phyloP scores from a whole-genome alignment of 257 asterid genomes.

The Misopates orontium region DNA sequence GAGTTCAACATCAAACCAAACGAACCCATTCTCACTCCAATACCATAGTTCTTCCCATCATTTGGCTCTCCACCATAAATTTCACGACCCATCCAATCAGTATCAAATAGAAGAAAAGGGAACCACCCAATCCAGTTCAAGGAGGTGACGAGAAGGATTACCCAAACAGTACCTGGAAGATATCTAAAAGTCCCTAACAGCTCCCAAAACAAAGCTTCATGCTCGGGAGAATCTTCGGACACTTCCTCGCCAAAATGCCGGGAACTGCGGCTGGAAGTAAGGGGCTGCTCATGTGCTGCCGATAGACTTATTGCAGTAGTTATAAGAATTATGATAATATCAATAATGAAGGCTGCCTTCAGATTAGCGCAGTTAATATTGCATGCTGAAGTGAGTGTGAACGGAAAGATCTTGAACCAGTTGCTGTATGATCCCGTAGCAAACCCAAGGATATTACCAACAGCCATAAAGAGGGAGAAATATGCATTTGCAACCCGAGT shows the following conservation, averaged over 20 bases:
- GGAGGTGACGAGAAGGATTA: slow-evolving; percentile 71
- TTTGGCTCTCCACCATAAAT: slow-evolving; percentile 88
- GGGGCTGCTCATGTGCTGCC: slow-evolving; percentile 66
- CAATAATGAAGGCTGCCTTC: slow-evolving; percentile 79
- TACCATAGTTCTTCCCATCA: slow-evolving; percentile 56
- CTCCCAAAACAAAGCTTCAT: slow-evolving; percentile 83
- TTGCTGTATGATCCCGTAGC: slow-evolving; percentile 81
- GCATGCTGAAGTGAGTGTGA: slow-evolving; percentile 71
- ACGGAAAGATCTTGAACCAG: slow-evolving; percentile 82
- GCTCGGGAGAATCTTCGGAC: slow-evolving; percentile 42
- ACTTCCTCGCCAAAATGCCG: slow-evolving; percentile 40
- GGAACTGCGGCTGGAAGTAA: slow-evolving; percentile 32
- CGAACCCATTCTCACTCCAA: slow-evolving; percentile 89
- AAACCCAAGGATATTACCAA: slow-evolving; percentile 80
- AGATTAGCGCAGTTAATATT: slow-evolving; percentile 74
- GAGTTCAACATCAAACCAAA: slow-evolving; percentile 81
- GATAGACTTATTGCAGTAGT: slow-evolving; percentile 69
- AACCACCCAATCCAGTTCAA: slow-evolving; percentile 92
- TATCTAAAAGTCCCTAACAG: slow-evolving; percentile 67
- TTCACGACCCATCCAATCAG: slow-evolving; percentile 97
- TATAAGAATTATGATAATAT: slow-evolving; percentile 55
- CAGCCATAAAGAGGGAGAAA: slow-evolving; percentile 79
- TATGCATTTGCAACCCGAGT: slow-evolving; percentile 84
- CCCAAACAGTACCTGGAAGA: slow-evolving; percentile 71
- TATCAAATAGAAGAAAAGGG: slow-evolving; percentile 77